phyloP scores from a whole-genome alignment of 225 moss, liverwort and hornwort genomes.

The Thuidium tamariscinum region DNA sequence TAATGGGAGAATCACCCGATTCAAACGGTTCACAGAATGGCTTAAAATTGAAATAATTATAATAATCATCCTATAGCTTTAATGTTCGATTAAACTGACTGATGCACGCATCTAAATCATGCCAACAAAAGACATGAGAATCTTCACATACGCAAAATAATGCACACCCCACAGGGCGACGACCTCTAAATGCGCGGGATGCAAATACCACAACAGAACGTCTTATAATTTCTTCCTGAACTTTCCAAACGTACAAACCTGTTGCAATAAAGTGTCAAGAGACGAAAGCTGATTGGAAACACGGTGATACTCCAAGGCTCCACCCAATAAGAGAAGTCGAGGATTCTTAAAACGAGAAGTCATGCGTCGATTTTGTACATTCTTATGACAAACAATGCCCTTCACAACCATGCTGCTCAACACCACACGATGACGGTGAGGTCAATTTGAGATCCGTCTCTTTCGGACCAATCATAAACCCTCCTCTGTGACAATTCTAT shows the following conservation, averaged over 20 bases:
- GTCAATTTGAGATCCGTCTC: neutral
- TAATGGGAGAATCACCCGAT: neutral
- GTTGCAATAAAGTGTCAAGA: slow-evolving; percentile 82
- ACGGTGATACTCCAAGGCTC: slow-evolving; percentile 91
- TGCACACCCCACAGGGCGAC: neutral
- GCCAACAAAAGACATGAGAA: neutral
- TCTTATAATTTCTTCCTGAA: neutral
- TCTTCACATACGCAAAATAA: neutral
- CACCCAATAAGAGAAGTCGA: slow-evolving; percentile 74
- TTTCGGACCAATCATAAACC: neutral
- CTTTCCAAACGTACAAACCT: slow-evolving; percentile 34
- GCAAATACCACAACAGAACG: neutral
- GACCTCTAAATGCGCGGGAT: neutral
- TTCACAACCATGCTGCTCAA: slow-evolving; percentile 68
- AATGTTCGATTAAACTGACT: neutral
- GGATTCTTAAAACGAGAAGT: slow-evolving; percentile 63
- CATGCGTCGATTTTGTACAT: slow-evolving; percentile 84
- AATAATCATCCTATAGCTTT: neutral
- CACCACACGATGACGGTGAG: slow-evolving; percentile 6
- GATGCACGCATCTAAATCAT: neutral
- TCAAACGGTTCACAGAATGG: neutral
- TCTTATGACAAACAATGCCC: slow-evolving; percentile 82
- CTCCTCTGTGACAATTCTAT: neutral
- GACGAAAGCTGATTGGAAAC: slow-evolving; percentile 93
- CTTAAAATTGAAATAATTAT: neutral